A percentile compares a stretch with the other conserved stretches of the same genome.
phyloP scores from a whole-genome alignment of 75 land plant species.

The Selaginella moellendorffii region DNA sequence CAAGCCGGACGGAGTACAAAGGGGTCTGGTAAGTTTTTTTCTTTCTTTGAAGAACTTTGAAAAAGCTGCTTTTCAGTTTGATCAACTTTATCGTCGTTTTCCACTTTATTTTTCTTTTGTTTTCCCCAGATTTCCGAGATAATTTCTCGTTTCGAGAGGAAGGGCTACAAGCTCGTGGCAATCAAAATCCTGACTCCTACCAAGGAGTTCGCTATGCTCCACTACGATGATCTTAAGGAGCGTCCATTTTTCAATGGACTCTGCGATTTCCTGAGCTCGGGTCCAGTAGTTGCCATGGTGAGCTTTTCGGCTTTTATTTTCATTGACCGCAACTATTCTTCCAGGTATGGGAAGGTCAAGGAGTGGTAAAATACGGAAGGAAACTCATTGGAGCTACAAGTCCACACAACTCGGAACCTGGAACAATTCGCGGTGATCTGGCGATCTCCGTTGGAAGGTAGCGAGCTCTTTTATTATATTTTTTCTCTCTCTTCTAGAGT shows the following conservation, averaged over 20 bases:
- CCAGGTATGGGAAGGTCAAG: constrained; percentile 98
- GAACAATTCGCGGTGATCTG: constrained; percentile 89
- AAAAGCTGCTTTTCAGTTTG: neutral
- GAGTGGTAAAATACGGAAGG: constrained; percentile 89
- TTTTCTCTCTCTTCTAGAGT: no score
- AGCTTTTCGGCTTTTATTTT: neutral
- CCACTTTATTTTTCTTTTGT: neutral
- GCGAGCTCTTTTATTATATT: no score
- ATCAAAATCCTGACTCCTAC: constrained; percentile 77
- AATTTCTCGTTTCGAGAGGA: constrained; percentile 72
- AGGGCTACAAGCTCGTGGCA: constrained; percentile 88
- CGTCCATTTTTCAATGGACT: constrained; percentile 90
- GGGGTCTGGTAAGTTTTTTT: constrained; percentile 58
- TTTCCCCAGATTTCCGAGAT: constrained; percentile 69
- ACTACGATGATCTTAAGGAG: constrained; percentile 77
- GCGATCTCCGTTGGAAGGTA: constrained; percentile 90
- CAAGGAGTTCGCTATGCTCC: constrained; percentile 83
- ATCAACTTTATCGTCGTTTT: neutral
- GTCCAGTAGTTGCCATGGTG: constrained; percentile 94
- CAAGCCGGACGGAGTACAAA: constrained; percentile 95
- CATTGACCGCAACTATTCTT: no score
- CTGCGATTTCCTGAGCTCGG: constrained; percentile 87
- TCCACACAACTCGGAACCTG: constrained; percentile 93
- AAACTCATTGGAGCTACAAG: constrained; percentile 93
- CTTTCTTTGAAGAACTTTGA: neutral